Evolutionary conservation across 768 basidiomycete species (phyloP).

Genomic region (Lyophyllum decastes): DNA sequence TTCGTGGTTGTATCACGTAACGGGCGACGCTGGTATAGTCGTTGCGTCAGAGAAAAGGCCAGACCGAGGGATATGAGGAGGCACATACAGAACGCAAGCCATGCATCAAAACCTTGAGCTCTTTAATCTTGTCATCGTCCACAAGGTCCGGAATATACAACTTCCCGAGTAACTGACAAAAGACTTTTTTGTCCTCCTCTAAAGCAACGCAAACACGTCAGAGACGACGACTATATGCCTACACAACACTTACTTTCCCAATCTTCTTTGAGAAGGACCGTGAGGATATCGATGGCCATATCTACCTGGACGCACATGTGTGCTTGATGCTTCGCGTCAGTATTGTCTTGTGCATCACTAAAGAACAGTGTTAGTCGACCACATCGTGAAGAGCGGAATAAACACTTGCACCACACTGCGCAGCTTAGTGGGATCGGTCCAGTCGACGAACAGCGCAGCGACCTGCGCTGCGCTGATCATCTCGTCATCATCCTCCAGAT

Average conservation of each 20-base stretch:
- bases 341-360: constrained; percentile 20
- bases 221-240: background rate
- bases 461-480: constrained; percentile 61
- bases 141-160: constrained; percentile 70
- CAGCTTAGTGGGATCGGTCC: constrained; percentile 71
- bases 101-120: constrained; percentile 60
- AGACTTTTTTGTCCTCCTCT: constrained; percentile 70
- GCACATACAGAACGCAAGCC: constrained; percentile 55
- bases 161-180: constrained; percentile 66
- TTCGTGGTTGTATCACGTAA: constrained; percentile 57
- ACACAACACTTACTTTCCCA: constrained; percentile 48
- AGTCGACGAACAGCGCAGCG: constrained; percentile 66
- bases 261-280: constrained; percentile 43
- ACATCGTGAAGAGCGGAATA: background rate
- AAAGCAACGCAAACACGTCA: constrained; percentile 17
- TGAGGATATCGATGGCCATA: constrained; percentile 49
- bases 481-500: constrained; percentile 57
- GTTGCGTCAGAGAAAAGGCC: background rate
- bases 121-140: constrained; percentile 68
- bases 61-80: background rate
- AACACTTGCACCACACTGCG: constrained; percentile 31
- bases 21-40: constrained; percentile 33
- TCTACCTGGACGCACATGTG: constrained; percentile 46
- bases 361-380: background rate
- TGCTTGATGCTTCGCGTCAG: constrained; percentile 26